These are phyloP conservation scores for Talaromyces islandicus DNA, from an alignment of 2,329 filamentous ascomycete species.

Conservation along the genomic window DNA sequence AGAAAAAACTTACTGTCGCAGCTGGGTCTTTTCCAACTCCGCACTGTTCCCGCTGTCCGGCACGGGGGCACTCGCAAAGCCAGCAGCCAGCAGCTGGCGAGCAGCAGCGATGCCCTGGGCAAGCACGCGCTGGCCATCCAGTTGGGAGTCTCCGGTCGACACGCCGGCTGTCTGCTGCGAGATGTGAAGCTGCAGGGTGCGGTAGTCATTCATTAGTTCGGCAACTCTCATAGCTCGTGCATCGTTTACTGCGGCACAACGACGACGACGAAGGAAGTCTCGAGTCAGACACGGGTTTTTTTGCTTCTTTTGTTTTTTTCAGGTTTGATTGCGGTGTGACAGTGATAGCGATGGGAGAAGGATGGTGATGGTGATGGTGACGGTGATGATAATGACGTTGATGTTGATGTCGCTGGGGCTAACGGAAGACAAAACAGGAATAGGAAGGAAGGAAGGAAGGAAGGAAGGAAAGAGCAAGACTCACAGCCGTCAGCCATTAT, in stretches of 20 bases:
- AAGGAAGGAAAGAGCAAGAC: conserved; percentile 14
- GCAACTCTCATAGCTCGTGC: conserved; percentile 57
- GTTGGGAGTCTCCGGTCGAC: conserved; percentile 50
- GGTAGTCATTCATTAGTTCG: conserved; percentile 61
- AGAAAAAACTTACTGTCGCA: conserved; percentile 33
- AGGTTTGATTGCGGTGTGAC: background rate
- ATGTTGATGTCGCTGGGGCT: background rate
- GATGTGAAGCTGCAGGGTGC: conserved; percentile 55
- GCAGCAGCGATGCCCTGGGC: conserved; percentile 52
- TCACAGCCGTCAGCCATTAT: conserved; percentile 54
- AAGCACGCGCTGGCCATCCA: conserved; percentile 54
- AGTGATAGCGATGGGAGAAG: background rate
- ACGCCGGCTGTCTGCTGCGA: conserved; percentile 47
- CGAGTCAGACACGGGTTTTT: background rate
- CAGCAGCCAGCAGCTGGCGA: conserved; percentile 48
- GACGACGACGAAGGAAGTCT: background rate
- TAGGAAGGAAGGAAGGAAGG: conserved; percentile 6
- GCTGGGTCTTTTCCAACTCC: conserved; percentile 51
- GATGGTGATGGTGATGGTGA: background rate
- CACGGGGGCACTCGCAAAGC: conserved; percentile 26
- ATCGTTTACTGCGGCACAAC: conserved; percentile 50
- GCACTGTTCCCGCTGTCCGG: conserved; percentile 36
- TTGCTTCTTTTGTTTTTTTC: too few species aligned
- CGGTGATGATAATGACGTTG: background rate
- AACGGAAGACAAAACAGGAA: background rate